Percentiles rank a stretch among this genome's conserved stretches.
Conservation (phyloP, 1,139 yeast species). For the Debaryomyces psychrophilus region DNA sequence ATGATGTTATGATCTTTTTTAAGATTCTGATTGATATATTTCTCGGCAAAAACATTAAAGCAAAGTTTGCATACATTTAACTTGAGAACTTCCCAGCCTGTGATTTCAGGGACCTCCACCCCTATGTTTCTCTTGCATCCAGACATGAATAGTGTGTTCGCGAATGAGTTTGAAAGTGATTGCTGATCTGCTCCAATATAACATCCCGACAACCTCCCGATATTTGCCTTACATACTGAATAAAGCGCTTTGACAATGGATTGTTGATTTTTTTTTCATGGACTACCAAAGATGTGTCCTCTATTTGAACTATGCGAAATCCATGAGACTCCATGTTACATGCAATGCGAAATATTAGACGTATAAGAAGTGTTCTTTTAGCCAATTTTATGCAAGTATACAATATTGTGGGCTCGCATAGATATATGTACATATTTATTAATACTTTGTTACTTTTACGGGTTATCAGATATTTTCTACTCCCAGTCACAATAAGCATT, state of each 20-base stretch:
- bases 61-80: background rate
- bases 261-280: background rate
- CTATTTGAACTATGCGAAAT: background rate
- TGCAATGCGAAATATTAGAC: too few relatives aligned
- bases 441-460: too few relatives aligned
- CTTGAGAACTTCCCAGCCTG: background rate
- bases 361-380: too few relatives aligned
- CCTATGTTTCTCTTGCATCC: background rate
- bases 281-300: background rate
- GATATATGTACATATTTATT: too few relatives aligned
- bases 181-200: background rate
- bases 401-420: too few relatives aligned
- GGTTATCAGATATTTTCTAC: too few relatives aligned
- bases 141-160: background rate
- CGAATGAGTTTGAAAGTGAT: background rate
- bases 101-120: background rate
- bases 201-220: background rate
- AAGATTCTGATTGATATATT: background rate
- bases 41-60: background rate
- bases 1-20: background rate
- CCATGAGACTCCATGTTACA: background rate
- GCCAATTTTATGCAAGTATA: too few relatives aligned
- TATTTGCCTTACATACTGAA: background rate
- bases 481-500: too few relatives aligned
- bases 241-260: background rate